Base-by-base conservation (phyloP, 208 protist genomes). In the Endotrypanum monterogeii region DNA sequence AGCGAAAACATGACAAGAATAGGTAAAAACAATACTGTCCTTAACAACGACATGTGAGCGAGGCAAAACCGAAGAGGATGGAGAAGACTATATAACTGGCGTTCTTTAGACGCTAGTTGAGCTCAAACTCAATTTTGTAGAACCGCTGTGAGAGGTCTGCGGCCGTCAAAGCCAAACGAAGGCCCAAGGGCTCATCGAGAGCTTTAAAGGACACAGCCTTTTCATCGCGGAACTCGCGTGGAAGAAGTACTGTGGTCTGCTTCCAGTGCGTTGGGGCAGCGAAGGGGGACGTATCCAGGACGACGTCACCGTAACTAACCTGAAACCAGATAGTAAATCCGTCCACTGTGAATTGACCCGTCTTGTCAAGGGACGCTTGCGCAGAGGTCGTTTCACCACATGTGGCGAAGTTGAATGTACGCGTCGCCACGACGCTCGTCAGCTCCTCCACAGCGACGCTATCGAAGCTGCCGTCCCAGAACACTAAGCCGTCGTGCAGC, bases 221-320 rank as follows among this genome's bases (percentile, higher is more conserved):
- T 37, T 66, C 82, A 23, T 82, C 70, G 32, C 89, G 79, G 55
- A 87, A 80, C 51, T 66, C 52, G 6, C 79, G 65, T 0, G 91
- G 89, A 5, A 96, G 71, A 4, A 96, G 84, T 52, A 95, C 58
- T 14, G 82, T 90, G 23, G 91, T 94, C 79, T 98, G 94, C 80
- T 96, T 98, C 93, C 94, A 98, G 76, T 98, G 94, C 39, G 94
- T 98, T 12, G 85, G 80, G 11, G 85, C 68, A 1, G 71, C 62
- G 7, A 44, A 32, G 4, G 88, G 94, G 1, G 82, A 81, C 39
- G 94, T 98, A 62, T 76, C 73, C 14, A 98, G 83, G 7, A 67
- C 52, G 3, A 25, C 39, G 4, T 54, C 82, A 12, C 80, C 74
- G 63, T 79, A 90, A 3, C 39, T 51, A 23, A 96, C 92, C 2